A percentile compares a stretch with the other conserved stretches of the same genome.
These are phyloP conservation scores for Phylloporus rhodoxanthus DNA, from an alignment of 768 basidiomycete genomes.

Conservation along the genomic window DNA sequence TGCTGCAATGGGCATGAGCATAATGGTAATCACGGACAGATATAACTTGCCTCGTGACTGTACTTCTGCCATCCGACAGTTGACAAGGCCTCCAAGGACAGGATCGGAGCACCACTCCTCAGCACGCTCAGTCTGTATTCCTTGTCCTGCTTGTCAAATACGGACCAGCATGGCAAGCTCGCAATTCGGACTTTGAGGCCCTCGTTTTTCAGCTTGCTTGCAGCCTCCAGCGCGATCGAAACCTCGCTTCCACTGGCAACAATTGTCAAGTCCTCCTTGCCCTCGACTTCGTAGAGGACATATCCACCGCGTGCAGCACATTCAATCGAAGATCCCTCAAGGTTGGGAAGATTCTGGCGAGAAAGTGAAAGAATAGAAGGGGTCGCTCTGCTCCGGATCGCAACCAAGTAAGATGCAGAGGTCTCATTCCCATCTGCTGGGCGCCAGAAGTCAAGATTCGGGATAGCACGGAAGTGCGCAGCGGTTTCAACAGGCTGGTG, in stretches of 20 bases:
- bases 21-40: background rate
- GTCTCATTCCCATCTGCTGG: constrained; percentile 96
- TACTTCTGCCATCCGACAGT: constrained; percentile 87
- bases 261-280: constrained; percentile 77
- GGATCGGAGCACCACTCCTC: constrained; percentile 82
- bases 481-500: constrained; percentile 93
- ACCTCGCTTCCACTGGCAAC: constrained; percentile 91
- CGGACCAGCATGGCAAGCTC: constrained; percentile 84
- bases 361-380: constrained; percentile 82
- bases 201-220: constrained; percentile 66
- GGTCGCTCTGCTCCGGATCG: constrained; percentile 66
- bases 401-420: constrained; percentile 83
- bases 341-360: constrained; percentile 89
- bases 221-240: constrained; percentile 80
- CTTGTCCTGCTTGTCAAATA: constrained; percentile 76
- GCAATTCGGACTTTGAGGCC: constrained; percentile 81
- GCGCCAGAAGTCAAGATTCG: constrained; percentile 90
- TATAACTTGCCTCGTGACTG: constrained; percentile 63
- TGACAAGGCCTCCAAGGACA: constrained; percentile 81
- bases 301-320: constrained; percentile 82
- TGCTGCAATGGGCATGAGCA: constrained; percentile 38
- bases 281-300: constrained; percentile 72
- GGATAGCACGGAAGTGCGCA: constrained; percentile 79
- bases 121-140: constrained; percentile 81
- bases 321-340: constrained; percentile 83